Evolutionary conservation across 371 early-diverging fungal genomes (phyloP).

Genomic region (Dichotomocladium elegans): DNA sequence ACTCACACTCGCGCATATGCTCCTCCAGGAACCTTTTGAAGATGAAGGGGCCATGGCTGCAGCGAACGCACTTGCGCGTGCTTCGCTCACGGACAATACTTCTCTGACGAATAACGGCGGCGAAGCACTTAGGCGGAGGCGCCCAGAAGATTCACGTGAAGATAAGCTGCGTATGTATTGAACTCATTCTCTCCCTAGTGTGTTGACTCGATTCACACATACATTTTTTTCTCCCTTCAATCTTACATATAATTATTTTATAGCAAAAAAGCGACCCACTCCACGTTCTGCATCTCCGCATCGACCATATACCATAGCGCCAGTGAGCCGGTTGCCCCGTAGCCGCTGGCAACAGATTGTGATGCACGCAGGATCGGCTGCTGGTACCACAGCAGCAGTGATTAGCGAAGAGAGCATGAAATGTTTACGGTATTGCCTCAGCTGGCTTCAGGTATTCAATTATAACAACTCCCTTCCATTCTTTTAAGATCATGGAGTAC

Average conservation of each 20-base stretch:
- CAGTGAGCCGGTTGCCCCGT: conserved; percentile 22
- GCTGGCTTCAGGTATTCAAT: conserved; percentile 67
- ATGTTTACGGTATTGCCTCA: conserved; percentile 73
- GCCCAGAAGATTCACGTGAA: conserved; percentile 29
- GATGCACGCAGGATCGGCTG: conserved; percentile 63
- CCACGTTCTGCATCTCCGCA: conserved; percentile 46
- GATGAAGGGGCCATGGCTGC: conserved; percentile 38
- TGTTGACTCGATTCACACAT: not conserved
- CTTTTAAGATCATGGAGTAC: not conserved
- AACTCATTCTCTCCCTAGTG: not conserved
- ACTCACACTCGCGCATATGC: no score
- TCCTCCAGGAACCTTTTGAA: conserved; percentile 17
- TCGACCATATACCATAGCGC: conserved; percentile 26
- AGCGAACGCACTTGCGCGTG: conserved; percentile 35
- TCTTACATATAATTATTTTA: no score
- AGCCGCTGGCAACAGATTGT: conserved; percentile 75
- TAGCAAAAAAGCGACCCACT: conserved; percentile 17
- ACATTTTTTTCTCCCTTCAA: not conserved
- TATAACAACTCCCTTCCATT: not conserved
- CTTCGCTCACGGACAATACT: conserved; percentile 27
- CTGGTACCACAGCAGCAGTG: conserved; percentile 70
- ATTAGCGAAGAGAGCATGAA: conserved; percentile 79
- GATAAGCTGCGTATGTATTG: conserved; percentile 16
- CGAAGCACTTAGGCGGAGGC: conserved; percentile 20
- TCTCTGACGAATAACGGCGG: conserved; percentile 11